Evolutionary conservation across 495 filamentous ascomycete species (phyloP).

Genomic region (Annulohypoxylon moriforme): DNA sequence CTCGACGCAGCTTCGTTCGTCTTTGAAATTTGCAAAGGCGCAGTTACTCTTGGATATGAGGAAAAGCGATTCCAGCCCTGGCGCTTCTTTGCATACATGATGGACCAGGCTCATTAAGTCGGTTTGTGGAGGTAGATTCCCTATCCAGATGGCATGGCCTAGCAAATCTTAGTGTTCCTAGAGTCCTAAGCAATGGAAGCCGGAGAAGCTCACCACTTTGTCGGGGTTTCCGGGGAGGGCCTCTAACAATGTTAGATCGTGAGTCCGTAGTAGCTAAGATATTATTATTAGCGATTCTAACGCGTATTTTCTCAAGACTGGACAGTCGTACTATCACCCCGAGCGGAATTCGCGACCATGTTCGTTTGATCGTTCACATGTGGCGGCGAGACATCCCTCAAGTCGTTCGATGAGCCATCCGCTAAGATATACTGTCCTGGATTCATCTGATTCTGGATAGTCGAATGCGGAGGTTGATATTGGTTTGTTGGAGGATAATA

Average conservation of each 20-base stretch:
- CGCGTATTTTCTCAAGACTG: background rate
- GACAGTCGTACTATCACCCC: conserved; percentile 36
- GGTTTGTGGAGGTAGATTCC: conserved; percentile 88
- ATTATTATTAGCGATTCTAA: conserved; percentile 33
- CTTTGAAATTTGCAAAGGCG: conserved; percentile 95
- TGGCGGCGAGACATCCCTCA: conserved; percentile 24
- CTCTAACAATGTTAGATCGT: conserved; percentile 71
- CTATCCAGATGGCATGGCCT: conserved; percentile 96
- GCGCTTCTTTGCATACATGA: conserved; percentile 86
- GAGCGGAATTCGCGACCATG: conserved; percentile 11
- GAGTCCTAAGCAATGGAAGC: background rate
- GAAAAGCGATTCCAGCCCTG: conserved; percentile 89
- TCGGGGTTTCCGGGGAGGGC: conserved; percentile 92
- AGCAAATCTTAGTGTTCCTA: conserved; percentile 27
- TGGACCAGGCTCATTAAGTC: conserved; percentile 85
- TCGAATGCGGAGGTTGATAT: conserved; percentile 44
- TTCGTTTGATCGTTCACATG: conserved; percentile 31
- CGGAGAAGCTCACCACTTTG: conserved; percentile 65
- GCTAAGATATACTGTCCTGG: conserved; percentile 48
- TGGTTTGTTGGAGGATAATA: conserved; percentile 54
- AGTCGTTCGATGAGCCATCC: conserved; percentile 38
- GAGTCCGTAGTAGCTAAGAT: conserved; percentile 46
- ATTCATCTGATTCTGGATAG: conserved; percentile 46
- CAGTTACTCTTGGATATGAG: conserved; percentile 98
- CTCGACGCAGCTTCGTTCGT: conserved; percentile 77